Conservation (phyloP, 345 rosid genomes). For the Salix arbutifolia region DNA sequence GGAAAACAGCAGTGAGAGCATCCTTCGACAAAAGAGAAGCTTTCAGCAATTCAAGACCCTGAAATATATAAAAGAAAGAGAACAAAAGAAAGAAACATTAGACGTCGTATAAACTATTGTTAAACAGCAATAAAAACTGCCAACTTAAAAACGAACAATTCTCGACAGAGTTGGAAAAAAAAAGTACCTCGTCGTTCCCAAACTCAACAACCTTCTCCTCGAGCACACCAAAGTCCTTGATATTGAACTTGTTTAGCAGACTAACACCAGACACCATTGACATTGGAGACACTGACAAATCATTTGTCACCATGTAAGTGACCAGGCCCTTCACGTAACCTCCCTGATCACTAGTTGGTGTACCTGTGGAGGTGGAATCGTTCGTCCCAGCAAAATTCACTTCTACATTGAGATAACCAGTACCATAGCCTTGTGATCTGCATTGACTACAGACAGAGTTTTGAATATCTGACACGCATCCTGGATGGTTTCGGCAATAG, state of each 20-base stretch:
- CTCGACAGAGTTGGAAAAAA: too few relatives aligned
- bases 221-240: conserved; percentile 5
- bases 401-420: neutral
- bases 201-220: conserved; percentile 14
- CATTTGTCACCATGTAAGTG: conserved; percentile 16
- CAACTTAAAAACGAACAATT: too few relatives aligned
- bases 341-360: too few relatives aligned
- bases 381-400: neutral
- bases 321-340: conserved; percentile 11
- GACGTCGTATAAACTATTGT: too few relatives aligned
- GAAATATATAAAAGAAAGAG: neutral
- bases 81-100: too few relatives aligned
- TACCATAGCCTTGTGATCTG: neutral
- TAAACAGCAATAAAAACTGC: too few relatives aligned
- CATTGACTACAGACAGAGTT: neutral
- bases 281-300: conserved; percentile 6
- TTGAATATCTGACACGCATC: neutral
- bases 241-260: conserved; percentile 4
- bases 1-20: neutral
- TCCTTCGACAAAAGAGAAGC: neutral
- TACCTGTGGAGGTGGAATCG: neutral
- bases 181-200: conserved; percentile 11
- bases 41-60: neutral
- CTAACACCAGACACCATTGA: conserved; percentile 13
- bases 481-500: neutral